Evolutionary conservation across 106 monocot genomes (phyloP).

Genomic region (Acanthochlamys bracteata): DNA sequence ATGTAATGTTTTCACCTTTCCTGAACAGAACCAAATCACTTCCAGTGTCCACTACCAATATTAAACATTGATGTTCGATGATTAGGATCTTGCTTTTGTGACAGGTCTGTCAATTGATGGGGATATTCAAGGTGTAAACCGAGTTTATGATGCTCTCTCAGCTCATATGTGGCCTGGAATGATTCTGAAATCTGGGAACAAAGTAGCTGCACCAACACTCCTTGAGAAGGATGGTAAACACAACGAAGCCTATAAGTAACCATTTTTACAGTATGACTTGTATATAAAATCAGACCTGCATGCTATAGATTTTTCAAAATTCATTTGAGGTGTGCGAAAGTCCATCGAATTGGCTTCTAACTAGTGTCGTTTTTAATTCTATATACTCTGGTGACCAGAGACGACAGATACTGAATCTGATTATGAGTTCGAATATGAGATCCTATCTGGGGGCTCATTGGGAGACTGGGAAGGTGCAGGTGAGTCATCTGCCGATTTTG

Average conservation of each 20-base stretch:
- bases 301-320: too few species aligned
- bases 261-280: too few species aligned
- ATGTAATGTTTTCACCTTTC: too few species aligned
- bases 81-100: neutral
- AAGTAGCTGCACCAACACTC: slow-evolving; percentile 23
- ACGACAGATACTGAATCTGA: slow-evolving; percentile 76
- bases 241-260: neutral
- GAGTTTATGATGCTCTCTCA: slow-evolving; percentile 78
- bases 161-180: slow-evolving; percentile 99
- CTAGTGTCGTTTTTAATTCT: neutral
- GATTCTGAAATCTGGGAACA: slow-evolving; percentile 82
- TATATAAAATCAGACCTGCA: too few species aligned
- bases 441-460: slow-evolving; percentile 63
- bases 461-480: slow-evolving; percentile 36
- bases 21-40: too few species aligned
- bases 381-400: slow-evolving; percentile 25
- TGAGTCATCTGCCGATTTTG: slow-evolving; percentile 15
- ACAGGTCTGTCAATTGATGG: slow-evolving; percentile 89
- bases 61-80: neutral
- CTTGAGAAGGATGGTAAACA: slow-evolving; percentile 45
- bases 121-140: slow-evolving; percentile 86
- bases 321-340: too few species aligned
- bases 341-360: neutral
- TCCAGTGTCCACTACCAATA: neutral
- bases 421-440: slow-evolving; percentile 76